Percentiles rank a stretch among this genome's conserved stretches.
phyloP scores from a whole-genome alignment of 371 early-diverging fungal species.

The Chytridiales sp. region DNA sequence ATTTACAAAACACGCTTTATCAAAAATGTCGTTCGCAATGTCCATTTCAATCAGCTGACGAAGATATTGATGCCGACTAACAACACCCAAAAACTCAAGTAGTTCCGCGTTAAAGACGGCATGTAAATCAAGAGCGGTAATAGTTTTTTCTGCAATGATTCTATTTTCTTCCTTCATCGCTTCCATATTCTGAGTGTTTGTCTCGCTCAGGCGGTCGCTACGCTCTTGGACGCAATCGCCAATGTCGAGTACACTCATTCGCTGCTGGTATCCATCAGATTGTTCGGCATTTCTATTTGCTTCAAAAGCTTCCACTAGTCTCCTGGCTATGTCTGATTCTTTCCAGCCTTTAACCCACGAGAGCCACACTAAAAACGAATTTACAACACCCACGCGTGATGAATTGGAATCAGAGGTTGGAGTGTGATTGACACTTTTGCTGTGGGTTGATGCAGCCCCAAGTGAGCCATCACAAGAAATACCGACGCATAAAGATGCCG shows the following conservation, averaged over 20 bases:
- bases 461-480: not conserved
- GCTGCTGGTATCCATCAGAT: not conserved
- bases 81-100: slow-evolving; percentile 16
- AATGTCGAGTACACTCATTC: slow-evolving; percentile 5
- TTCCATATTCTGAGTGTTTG: not conserved
- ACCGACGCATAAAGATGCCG: slow-evolving; percentile 4
- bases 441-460: slow-evolving; percentile 12
- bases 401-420: too few relatives aligned
- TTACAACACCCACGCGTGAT: slow-evolving; percentile 31
- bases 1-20: slow-evolving; percentile 13
- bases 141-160: too few relatives aligned
- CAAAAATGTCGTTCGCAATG: slow-evolving; percentile 13
- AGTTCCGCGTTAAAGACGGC: slow-evolving; percentile 14
- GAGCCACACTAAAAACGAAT: slow-evolving; percentile 41
- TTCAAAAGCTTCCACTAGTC: slow-evolving; percentile 8
- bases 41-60: slow-evolving; percentile 11
- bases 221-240: not conserved
- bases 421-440: too few relatives aligned
- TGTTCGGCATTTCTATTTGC: not conserved
- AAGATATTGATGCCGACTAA: slow-evolving; percentile 9
- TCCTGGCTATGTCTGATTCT: not conserved
- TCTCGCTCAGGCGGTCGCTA: not conserved
- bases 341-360: not conserved
- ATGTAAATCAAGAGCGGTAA: slow-evolving; percentile 13
- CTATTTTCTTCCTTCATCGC: too few relatives aligned